Evolutionary conservation across 805 yeast genomes (phyloP), one percentile per base, ranked within the genome.

Genomic region (Clavispora vitiphila): DNA sequence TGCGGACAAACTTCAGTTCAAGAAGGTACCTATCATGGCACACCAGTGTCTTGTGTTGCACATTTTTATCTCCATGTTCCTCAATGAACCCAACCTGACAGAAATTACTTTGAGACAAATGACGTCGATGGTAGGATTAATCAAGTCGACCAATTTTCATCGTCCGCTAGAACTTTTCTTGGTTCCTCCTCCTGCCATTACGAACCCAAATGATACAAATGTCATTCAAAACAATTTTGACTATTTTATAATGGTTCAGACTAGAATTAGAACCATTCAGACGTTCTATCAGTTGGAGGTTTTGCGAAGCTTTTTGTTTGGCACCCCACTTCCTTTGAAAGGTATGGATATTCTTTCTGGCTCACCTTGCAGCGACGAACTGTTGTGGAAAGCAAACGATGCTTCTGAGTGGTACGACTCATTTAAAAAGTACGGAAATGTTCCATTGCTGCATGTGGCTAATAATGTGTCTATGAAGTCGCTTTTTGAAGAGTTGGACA

Each of bases 321-420:
- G 76, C 2, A 54, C 67, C 8, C 58, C 64, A 2, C 60, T 72
- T 15, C 68, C 69, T 14, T 54, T 77, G 43, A 5, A 55, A 52
- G 38, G 80, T 74, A 44, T 64, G 15, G 54, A 51, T 8, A 43
- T 84, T 41, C 70, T 71, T 41, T 78, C 83, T 56, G 93, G 93
- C 32, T 72, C 78, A 9, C 83, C 81, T 27, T 81, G 88, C 56
- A 63, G 64, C 19, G 60, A 73, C 49, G 87, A 82, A 55, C 68
- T 64, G 10, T 61, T 84, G 41, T 85, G 89, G 83, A 66, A 69
- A 35, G 72, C 81, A 42, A 70, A 65, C 19, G 63, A 70, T 39
- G 57, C 74, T 5, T 41, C 50, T 2, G 77, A 75, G 41, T 85
- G 91, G 91, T 56, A 66, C 32, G 48, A 53, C 4, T 46, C 69